phyloP scores from a whole-genome alignment of 305 asterid species.

The Fraxinus platypoda region DNA sequence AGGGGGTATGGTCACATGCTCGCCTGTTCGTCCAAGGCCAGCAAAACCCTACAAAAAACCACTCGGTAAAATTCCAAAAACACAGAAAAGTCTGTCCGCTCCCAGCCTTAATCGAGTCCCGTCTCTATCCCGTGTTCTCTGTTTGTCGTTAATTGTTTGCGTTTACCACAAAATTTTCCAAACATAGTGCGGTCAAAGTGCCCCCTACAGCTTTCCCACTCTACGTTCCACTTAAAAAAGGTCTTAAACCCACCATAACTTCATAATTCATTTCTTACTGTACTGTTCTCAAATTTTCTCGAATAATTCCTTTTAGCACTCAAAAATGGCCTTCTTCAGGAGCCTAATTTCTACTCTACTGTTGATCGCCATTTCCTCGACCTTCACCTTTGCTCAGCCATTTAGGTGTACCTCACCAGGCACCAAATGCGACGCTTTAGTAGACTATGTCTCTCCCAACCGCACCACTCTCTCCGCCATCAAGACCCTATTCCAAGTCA shows the following conservation, averaged over 20 bases:
- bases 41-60: no score
- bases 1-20: no score
- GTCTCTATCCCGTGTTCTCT: neutral
- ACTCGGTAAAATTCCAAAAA: neutral
- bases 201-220: neutral
- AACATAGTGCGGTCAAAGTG: neutral
- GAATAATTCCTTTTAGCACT: neutral
- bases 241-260: neutral
- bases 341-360: neutral
- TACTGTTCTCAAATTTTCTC: neutral
- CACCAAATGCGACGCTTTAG: slow-evolving; percentile 46
- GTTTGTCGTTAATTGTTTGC: neutral
- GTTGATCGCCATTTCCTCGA: neutral
- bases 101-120: neutral
- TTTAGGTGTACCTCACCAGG: slow-evolving; percentile 44
- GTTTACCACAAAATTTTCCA: neutral
- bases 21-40: no score
- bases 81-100: neutral
- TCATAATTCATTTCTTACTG: neutral
- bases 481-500: slow-evolving; percentile 47
- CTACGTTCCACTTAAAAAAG: neutral
- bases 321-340: neutral
- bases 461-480: slow-evolving; percentile 58
- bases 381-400: slow-evolving; percentile 31
- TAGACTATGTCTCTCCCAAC: slow-evolving; percentile 64